Conservation (phyloP, 2,329 filamentous ascomycete species). For the Fusarium devonianum region DNA sequence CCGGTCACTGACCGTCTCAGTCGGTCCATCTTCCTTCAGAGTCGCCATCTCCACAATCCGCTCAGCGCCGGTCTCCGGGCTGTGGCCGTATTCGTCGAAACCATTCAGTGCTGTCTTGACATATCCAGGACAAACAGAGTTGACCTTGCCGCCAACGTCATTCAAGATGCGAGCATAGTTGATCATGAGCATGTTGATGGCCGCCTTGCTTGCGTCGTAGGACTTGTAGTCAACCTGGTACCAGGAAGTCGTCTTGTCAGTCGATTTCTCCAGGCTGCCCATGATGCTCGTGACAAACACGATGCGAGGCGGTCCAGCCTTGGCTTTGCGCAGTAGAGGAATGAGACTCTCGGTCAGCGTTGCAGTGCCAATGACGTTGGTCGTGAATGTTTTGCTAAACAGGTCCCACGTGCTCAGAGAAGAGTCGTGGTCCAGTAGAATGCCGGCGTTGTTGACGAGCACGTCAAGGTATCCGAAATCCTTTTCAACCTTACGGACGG, state of each 20-base stretch:
- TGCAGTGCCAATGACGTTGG: constrained; percentile 48
- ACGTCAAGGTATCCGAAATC: constrained; percentile 45
- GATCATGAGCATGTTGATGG: constrained; percentile 50
- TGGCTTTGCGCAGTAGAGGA: constrained; percentile 42
- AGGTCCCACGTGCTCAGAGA: constrained; percentile 42
- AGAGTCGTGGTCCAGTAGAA: constrained; percentile 38
- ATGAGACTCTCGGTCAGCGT: constrained; percentile 39
- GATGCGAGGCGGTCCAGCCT: constrained; percentile 43
- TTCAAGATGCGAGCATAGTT: constrained; percentile 45
- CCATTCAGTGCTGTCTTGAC: constrained; percentile 43
- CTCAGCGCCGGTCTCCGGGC: constrained; percentile 41
- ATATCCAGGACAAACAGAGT: constrained; percentile 49
- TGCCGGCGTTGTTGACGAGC: constrained; percentile 48
- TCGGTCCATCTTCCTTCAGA: constrained; percentile 41
- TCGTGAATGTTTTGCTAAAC: constrained; percentile 48
- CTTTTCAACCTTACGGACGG: constrained; percentile 31
- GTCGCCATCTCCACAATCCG: constrained; percentile 44
- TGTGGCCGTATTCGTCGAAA: constrained; percentile 17
- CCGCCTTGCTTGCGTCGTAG: constrained; percentile 53
- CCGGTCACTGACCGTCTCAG: constrained; percentile 39
- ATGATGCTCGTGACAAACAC: constrained; percentile 50
- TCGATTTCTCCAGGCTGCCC: constrained; percentile 43
- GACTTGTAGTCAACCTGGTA: constrained; percentile 43
- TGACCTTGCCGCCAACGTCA: constrained; percentile 44
- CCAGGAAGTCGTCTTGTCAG: constrained; percentile 39